phyloP scores from a whole-genome alignment of 257 asterid genomes.

The Fraxinus americana region DNA sequence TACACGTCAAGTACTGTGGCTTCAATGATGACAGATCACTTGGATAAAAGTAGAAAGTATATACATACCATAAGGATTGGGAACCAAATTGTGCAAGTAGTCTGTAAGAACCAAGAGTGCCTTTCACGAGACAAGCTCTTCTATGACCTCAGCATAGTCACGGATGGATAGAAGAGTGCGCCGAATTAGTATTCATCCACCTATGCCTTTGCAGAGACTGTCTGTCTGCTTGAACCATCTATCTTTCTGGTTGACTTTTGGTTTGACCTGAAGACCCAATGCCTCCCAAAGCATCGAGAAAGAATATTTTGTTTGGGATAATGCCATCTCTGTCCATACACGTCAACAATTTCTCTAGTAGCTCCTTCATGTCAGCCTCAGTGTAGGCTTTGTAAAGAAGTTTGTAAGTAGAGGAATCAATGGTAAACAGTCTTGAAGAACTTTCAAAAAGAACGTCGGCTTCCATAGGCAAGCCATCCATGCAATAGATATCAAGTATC shows the following conservation, averaged over 20 bases:
- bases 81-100: background rate
- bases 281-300: conserved; percentile 80
- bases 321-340: conserved; percentile 86
- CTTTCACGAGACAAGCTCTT: background rate
- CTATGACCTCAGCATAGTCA: background rate
- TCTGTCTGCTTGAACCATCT: conserved; percentile 23
- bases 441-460: conserved; percentile 69
- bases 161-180: conserved; percentile 4
- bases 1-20: background rate
- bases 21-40: background rate
- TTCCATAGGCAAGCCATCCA: conserved; percentile 70
- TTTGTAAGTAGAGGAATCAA: conserved; percentile 76
- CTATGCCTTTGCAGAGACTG: conserved; percentile 28
- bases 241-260: conserved; percentile 39
- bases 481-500: conserved; percentile 87
- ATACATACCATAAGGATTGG: background rate
- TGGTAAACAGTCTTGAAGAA: conserved; percentile 37
- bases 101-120: background rate
- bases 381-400: conserved; percentile 83
- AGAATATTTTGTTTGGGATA: conserved; percentile 78
- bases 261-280: conserved; percentile 53
- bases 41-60: background rate
- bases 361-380: conserved; percentile 81
- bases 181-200: conserved; percentile 6
- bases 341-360: conserved; percentile 51